Conservation (phyloP, 768 basidiomycete species). For the Tubosaeta sp. region DNA sequence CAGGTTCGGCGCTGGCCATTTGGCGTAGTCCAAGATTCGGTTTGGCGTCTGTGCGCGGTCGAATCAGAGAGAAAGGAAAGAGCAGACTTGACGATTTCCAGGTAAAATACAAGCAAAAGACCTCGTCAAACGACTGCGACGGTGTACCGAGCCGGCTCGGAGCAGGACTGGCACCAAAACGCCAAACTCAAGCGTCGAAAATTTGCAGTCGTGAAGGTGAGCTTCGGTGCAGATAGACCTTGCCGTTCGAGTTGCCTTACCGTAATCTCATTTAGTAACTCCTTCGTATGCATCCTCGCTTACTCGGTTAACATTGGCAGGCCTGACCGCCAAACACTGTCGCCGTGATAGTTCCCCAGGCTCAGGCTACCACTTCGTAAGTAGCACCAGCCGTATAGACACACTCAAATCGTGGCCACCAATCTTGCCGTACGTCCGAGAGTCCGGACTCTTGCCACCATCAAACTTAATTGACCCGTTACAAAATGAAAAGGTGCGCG, state of each 20-base stretch:
- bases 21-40: slow-evolving; percentile 1
- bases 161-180: slow-evolving; percentile 8
- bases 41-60: not conserved
- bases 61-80: not conserved
- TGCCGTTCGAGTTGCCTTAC: slow-evolving; percentile 7
- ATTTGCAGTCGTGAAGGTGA: slow-evolving; percentile 21
- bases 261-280: slow-evolving; percentile 28
- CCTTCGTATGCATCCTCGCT: slow-evolving; percentile 9
- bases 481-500: slow-evolving; percentile 21
- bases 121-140: slow-evolving; percentile 6
- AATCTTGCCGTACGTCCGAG: not conserved
- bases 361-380: not conserved
- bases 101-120: slow-evolving; percentile 23
- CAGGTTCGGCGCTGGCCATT: slow-evolving; percentile 24
- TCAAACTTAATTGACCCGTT: slow-evolving; percentile 19
- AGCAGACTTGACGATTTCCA: not conserved
- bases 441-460: not conserved
- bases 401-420: not conserved
- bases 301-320: slow-evolving; percentile 9
- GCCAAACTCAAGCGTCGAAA: slow-evolving; percentile 22
- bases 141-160: slow-evolving; percentile 10
- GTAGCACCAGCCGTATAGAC: not conserved
- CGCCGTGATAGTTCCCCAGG: not conserved
- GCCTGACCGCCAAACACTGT: not conserved
- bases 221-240: slow-evolving; percentile 21